Conservation (phyloP, 768 basidiomycete genomes). For the Cubamyces lactineus region DNA sequence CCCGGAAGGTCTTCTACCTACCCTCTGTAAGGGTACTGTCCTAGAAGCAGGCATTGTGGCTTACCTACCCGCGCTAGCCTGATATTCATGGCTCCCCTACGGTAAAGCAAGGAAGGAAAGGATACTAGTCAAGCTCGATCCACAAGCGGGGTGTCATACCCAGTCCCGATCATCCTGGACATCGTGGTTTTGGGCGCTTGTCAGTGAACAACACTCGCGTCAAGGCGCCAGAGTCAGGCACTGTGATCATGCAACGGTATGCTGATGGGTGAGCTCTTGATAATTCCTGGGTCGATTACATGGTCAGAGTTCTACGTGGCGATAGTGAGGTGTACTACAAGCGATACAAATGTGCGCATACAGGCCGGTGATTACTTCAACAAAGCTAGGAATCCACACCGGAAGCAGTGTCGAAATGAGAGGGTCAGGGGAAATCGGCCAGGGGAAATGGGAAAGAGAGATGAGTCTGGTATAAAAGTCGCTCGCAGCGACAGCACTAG, state of each 20-base stretch:
- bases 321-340: slow-evolving; percentile 3
- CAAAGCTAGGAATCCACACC: slow-evolving; percentile 4
- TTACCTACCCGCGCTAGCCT: slow-evolving; percentile 38
- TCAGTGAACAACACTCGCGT: no score
- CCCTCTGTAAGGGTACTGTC: slow-evolving; percentile 20
- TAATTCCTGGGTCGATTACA: not conserved
- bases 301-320: slow-evolving; percentile 6
- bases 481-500: not conserved
- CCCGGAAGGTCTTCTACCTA: slow-evolving; percentile 87
- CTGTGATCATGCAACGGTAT: no score
- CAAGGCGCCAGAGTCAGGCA: no score
- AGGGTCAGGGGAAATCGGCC: not conserved
- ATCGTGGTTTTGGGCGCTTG: no score
- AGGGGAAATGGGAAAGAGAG: not conserved
- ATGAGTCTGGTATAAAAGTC: slow-evolving; percentile 10
- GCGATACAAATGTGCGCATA: slow-evolving; percentile 20
- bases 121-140: not conserved
- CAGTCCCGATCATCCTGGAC: no score
- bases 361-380: slow-evolving; percentile 1
- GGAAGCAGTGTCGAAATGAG: not conserved
- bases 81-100: slow-evolving; percentile 45
- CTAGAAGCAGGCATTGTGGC: not conserved
- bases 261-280: no score
- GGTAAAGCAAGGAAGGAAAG: not conserved
- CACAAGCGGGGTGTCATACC: no score